Conservation (phyloP, 2,329 filamentous ascomycete species). For the Blastomyces emzantsi region DNA sequence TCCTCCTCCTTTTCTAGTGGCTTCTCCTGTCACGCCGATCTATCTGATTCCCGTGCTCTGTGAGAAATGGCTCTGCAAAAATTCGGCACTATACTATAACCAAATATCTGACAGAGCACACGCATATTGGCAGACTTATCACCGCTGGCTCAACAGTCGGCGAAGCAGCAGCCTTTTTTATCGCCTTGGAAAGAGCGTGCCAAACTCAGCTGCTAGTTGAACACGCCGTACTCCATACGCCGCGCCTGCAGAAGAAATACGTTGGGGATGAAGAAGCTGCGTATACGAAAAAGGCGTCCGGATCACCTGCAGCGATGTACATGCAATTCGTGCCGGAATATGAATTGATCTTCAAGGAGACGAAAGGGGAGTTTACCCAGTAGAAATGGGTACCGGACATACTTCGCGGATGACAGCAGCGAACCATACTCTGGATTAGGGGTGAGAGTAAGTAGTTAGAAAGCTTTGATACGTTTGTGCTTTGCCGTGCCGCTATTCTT, state of each 20-base stretch:
- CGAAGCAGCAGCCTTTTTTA: constrained; percentile 62
- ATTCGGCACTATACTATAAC: not conserved
- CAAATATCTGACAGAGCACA: not conserved
- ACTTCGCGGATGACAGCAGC: not conserved
- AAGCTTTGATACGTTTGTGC: not conserved
- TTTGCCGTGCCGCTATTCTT: not conserved
- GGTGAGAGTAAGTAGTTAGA: not conserved
- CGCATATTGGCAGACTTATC: constrained; percentile 36
- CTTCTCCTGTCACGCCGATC: not conserved
- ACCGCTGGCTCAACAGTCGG: constrained; percentile 64
- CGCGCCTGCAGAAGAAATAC: constrained; percentile 42
- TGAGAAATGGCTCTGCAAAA: not conserved
- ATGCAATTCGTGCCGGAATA: constrained; percentile 47
- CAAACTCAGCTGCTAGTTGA: constrained; percentile 59
- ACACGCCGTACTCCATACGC: constrained; percentile 48
- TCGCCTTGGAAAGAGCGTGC: constrained; percentile 58
- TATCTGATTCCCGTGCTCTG: not conserved
- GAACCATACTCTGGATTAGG: not conserved
- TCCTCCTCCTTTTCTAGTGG: not conserved
- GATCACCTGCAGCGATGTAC: constrained; percentile 43
- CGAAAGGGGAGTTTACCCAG: constrained; percentile 1
- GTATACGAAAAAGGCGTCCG: constrained; percentile 19
- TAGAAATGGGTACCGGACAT: not conserved
- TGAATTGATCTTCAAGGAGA: constrained; percentile 23
- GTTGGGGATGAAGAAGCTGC: constrained; percentile 46